Conservation (phyloP, 495 filamentous ascomycete species). For the Haplographium delicatum region DNA sequence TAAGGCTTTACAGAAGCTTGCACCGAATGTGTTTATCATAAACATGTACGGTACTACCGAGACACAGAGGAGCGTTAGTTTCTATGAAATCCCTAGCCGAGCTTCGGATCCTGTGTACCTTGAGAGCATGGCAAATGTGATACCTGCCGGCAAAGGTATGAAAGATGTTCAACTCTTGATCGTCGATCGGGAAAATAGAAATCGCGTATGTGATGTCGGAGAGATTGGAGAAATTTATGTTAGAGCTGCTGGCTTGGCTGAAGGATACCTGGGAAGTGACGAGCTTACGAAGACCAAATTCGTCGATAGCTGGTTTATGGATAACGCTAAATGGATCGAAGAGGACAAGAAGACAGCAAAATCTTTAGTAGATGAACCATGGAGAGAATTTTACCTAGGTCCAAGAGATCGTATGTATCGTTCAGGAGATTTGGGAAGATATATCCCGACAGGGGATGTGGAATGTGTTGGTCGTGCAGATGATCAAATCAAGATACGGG, state of each 20-base stretch:
- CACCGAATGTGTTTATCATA: constrained; percentile 72
- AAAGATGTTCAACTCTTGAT: constrained; percentile 88
- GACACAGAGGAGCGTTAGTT: constrained; percentile 76
- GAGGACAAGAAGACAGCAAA: constrained; percentile 50
- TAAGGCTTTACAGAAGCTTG: constrained; percentile 68
- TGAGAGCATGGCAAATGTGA: constrained; percentile 67
- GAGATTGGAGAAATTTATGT: constrained; percentile 87
- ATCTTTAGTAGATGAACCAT: constrained; percentile 47
- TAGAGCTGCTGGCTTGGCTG: constrained; percentile 81
- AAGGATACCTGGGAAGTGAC: constrained; percentile 72
- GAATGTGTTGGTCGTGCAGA: constrained; percentile 77
- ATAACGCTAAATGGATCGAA: constrained; percentile 65
- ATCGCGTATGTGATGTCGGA: constrained; percentile 68
- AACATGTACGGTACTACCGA: constrained; percentile 95
- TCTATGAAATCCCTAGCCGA: constrained; percentile 74
- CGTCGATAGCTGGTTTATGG: constrained; percentile 82
- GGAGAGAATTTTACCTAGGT: constrained; percentile 76
- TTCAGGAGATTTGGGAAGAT: constrained; percentile 76
- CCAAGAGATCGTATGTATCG: constrained; percentile 83
- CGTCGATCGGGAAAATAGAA: constrained; percentile 71
- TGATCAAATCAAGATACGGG: constrained; percentile 91
- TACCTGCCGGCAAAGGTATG: constrained; percentile 89
- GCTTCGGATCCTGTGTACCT: constrained; percentile 62
- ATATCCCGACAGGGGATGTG: constrained; percentile 66
- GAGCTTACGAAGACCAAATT: constrained; percentile 77